phyloP scores from a whole-genome alignment of 495 filamentous ascomycete genomes.

The Talaromyces liani region DNA sequence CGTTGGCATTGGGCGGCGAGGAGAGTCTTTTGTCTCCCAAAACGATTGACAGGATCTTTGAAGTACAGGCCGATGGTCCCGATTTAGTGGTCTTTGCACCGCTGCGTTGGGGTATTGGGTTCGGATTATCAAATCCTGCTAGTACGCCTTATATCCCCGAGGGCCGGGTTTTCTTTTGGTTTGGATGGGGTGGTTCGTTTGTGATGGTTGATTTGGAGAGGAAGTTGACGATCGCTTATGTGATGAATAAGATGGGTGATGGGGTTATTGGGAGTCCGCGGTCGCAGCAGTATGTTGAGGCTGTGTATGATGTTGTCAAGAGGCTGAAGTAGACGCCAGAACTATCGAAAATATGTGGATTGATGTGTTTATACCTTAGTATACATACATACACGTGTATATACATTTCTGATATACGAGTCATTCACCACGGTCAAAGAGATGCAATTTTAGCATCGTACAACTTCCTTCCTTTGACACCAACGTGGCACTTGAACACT shows the following conservation, averaged over 20 bases:
- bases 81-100: conserved; percentile 14
- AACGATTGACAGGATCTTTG: conserved; percentile 17
- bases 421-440: neutral
- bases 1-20: neutral
- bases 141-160: conserved; percentile 10
- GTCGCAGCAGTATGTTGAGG: conserved; percentile 23
- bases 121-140: conserved; percentile 9
- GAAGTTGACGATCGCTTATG: conserved; percentile 22
- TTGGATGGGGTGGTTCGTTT: conserved; percentile 24
- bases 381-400: neutral
- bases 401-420: neutral
- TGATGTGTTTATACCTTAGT: neutral
- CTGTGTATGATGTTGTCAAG: conserved; percentile 23
- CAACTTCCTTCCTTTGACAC: conserved; percentile 31
- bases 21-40: conserved; percentile 13
- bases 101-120: conserved; percentile 19
- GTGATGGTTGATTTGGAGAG: conserved; percentile 22
- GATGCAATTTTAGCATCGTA: conserved; percentile 7
- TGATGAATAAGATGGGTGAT: conserved; percentile 23
- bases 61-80: conserved; percentile 16
- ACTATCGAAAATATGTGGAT: neutral
- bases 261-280: conserved; percentile 22
- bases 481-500: conserved; percentile 52
- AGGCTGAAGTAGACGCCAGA: neutral
- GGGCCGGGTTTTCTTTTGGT: conserved; percentile 18